Evolutionary conservation across 2,329 filamentous ascomycete species (phyloP).

Genomic region (Xylaria hypoxylon): DNA sequence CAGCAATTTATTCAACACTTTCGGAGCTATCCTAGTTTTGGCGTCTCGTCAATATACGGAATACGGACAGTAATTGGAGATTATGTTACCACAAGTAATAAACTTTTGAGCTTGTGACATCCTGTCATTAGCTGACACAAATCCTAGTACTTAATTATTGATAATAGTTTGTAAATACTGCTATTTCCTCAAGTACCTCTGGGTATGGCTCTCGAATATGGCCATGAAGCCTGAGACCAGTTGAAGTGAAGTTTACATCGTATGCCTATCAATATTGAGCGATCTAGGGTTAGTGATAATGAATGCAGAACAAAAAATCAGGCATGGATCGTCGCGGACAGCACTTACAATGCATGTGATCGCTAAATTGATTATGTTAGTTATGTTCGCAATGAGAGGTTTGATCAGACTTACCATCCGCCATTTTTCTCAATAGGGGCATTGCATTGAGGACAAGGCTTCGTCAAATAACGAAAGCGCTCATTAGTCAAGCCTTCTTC

Average conservation of each 20-base stretch:
- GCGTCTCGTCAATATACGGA: too few relatives aligned
- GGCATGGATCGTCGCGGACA: background rate
- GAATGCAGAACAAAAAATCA: background rate
- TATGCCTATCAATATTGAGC: background rate
- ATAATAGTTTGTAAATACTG: too few relatives aligned
- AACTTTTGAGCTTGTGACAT: too few relatives aligned
- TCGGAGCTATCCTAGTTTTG: too few relatives aligned
- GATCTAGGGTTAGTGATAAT: background rate
- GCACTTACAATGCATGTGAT: conserved; percentile 21
- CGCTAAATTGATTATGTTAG: conserved; percentile 5
- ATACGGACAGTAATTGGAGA: too few relatives aligned
- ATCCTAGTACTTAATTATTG: too few relatives aligned
- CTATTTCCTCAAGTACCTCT: background rate
- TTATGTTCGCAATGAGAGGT: background rate
- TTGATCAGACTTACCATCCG: conserved; percentile 53
- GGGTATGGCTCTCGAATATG: background rate
- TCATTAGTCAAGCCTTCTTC: conserved; percentile 53
- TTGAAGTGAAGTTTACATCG: background rate
- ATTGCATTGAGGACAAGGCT: conserved; percentile 55
- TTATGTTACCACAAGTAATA: too few relatives aligned
- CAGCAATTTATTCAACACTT: too few relatives aligned
- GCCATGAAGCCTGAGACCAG: background rate
- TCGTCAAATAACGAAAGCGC: conserved; percentile 47
- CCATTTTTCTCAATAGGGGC: conserved; percentile 56
- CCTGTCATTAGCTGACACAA: too few relatives aligned